Conservation (phyloP, 768 basidiomycete species). For the Roridomyces roridus region DNA sequence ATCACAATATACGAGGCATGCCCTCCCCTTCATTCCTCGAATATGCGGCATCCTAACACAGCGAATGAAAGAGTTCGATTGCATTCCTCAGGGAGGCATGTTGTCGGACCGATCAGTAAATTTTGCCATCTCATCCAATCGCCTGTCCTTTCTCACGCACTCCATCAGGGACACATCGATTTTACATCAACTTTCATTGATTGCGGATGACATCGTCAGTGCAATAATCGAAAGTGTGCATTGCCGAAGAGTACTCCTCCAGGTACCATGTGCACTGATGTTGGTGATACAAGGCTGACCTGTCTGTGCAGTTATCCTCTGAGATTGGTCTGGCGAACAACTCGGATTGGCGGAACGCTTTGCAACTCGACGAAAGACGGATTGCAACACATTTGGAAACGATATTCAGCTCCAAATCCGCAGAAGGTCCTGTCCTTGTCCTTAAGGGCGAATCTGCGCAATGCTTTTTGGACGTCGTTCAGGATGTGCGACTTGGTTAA, state of each 20-base stretch:
- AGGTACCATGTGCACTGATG: no score
- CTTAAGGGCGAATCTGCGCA: constrained; percentile 7
- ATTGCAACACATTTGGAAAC: constrained; percentile 2
- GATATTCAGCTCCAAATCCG: constrained; percentile 1
- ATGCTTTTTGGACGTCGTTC: constrained; percentile 8
- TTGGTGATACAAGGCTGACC: no score
- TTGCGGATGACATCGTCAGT: neutral
- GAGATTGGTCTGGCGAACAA: constrained; percentile 4
- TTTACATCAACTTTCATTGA: no score
- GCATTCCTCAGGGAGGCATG: constrained; percentile 3
- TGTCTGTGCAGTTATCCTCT: neutral
- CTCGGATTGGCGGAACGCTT: neutral
- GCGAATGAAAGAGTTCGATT: constrained; percentile 2
- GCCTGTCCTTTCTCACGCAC: no score
- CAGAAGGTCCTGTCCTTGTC: neutral
- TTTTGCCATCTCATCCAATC: no score
- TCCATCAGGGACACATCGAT: no score
- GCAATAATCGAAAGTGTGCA: neutral
- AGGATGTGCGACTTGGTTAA: constrained; percentile 1
- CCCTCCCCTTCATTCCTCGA: no score
- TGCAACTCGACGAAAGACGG: no score
- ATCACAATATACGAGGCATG: no score
- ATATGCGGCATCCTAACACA: no score
- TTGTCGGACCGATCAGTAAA: no score
- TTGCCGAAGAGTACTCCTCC: no score